Evolutionary conservation across 2,329 filamentous ascomycete species (phyloP), one percentile per base, ranked within the genome.

Genomic region (Ophiostoma himal-ulmi): DNA sequence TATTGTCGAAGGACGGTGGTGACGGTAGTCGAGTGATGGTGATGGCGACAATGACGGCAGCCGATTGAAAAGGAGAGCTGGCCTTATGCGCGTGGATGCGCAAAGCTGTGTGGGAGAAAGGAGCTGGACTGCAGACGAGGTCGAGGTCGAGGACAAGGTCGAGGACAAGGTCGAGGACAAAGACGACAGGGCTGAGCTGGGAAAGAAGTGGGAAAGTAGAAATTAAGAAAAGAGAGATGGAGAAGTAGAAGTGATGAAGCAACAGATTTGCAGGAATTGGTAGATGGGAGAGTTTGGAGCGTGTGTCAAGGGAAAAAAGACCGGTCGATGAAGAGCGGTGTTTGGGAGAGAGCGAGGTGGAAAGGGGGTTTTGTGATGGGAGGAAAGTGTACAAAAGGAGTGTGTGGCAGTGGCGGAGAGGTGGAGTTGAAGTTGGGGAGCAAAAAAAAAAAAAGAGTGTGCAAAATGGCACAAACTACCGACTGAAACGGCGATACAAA

Each of bases 401-500:
- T 67, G 65, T 67, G 65, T 67, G 65, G 65, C 65, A 66, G 65
- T 67, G 65, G 65, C 39, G 37, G 39, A 67, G 39, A 26, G 41
- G 65, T 41, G 36, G 65, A 67, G 65, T 17, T 44, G 36, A 13
- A 67, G 37, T 17, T 26, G 22, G 22, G 17, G 39, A 26, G 65
- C 65, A 67, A 66, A 67, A 41, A 67, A 67, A 41, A 67, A 67
- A 41, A 5, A 26, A 30, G 30, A 30, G 30, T 30, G 30, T 30
- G 57, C 57, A 37, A 22, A 37, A 39, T 14, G 10, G 60, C 34
- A 17, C 14, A 36, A 37, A 36, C 20, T 14, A 13, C 5, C 30
- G 30, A 30, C 30, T 30, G 30, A 30, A 30, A 30, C 30, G 52
- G 52, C 22, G 14, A 57, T 11, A 60, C 22, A 60, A 60, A 52